Base-by-base conservation (phyloP, 23 red algal species). In the Gracilaria domingensis region DNA sequence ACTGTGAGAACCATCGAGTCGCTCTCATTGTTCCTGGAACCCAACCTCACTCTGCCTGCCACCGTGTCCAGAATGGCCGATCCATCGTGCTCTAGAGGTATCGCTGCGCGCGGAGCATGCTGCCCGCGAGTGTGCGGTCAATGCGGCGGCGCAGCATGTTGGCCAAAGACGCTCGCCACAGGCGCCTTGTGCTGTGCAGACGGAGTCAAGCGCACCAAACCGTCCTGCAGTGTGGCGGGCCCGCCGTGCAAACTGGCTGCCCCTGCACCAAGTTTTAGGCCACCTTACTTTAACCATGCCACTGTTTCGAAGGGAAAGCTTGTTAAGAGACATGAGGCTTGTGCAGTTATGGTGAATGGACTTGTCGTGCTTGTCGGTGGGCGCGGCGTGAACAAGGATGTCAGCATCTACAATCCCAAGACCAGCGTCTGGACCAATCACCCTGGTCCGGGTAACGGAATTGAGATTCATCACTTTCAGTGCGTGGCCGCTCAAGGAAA, bases 401-500 rank as follows among this genome's bases (percentile, higher is more conserved):
- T 82, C 16, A 80, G 74, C 18, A 76, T 83, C 25, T 94, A 88
- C 75, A 88, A 94, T 57, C 92, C 92, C 21, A 82, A 66, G 44
- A 73, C 83, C 17, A n/a, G 58, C 33, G 37, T 76, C 29, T 94
- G 92, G 92, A 58, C 57, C 40, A 69, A 11, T 55, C 75, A 83
- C 8, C 35, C 36, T 5, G 87, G 87, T 36, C 82, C 83, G 0
- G 69, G 72, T 13, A 30, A 36, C 12, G 82, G 82, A 17, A 30
- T 94, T 8, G 83, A 94, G 58, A 65, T 94, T 29, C 92, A 94
- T 60, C 92, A 94, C 64, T 78, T 87, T 16, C 92, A 94, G 32
- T 82, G 82, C 29, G 92, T 94, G 1, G 83, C 72, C 24, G 83
- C 56, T 47, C 51, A 39, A 26, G 57, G 29, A 4, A 59, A 72